A percentile compares a stretch with the other conserved stretches of the same genome.
Evolutionary conservation across 352 stramenopile genomes (phyloP).

Genomic region (Phytophthora multivora): DNA sequence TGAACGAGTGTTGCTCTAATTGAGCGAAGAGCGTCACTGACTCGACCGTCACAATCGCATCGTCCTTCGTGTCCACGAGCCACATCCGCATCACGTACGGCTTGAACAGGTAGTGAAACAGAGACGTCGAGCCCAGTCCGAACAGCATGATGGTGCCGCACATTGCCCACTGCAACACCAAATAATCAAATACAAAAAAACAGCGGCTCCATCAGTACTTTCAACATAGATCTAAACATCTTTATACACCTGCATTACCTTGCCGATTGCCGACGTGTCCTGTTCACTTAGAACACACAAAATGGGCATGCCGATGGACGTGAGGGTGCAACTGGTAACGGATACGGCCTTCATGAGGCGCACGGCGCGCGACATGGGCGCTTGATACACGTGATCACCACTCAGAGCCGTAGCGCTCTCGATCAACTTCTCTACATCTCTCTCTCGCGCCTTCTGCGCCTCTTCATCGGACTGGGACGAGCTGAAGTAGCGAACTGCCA

Average conservation of each 20-base stretch:
- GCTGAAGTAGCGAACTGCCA: constrained; percentile 20
- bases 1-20: constrained; percentile 56
- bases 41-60: constrained; percentile 64
- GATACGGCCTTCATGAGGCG: constrained; percentile 90
- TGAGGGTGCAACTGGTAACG: constrained; percentile 82
- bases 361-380: constrained; percentile 74
- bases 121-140: constrained; percentile 76
- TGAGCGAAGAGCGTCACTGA: constrained; percentile 75
- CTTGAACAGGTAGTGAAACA: constrained; percentile 89
- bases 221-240: background rate
- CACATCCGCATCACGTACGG: constrained; percentile 88
- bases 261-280: constrained; percentile 72
- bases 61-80: constrained; percentile 33
- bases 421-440: background rate
- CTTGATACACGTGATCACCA: constrained; percentile 59
- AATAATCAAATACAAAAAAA: background rate
- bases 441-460: constrained; percentile 5
- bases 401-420: background rate
- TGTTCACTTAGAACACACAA: constrained; percentile 76
- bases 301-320: constrained; percentile 79
- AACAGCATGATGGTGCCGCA: constrained; percentile 90
- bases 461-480: constrained; percentile 18
- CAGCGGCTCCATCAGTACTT: constrained; percentile 5
- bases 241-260: constrained; percentile 34
- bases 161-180: constrained; percentile 72